Evolutionary conservation across 2,329 filamentous ascomycete genomes (phyloP).

Genomic region (Calonectria pteridis): DNA sequence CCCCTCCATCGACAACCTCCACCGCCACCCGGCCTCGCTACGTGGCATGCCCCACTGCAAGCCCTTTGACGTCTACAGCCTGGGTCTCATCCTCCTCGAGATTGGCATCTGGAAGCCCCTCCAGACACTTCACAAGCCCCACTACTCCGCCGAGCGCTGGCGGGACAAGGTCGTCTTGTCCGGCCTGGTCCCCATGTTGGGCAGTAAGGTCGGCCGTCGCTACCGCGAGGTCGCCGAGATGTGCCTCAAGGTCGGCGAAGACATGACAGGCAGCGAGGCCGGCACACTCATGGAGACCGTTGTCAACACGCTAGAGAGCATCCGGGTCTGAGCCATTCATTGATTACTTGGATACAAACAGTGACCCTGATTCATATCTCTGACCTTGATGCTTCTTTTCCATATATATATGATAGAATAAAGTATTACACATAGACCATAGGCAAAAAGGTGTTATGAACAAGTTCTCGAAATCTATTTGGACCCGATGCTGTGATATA

Average conservation of each 20-base stretch:
- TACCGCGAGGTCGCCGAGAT: conserved; percentile 58
- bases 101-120: conserved; percentile 62
- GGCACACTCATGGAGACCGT: conserved; percentile 57
- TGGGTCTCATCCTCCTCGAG: conserved; percentile 64
- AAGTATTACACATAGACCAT: background rate
- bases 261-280: conserved; percentile 53
- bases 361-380: background rate
- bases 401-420: background rate
- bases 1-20: conserved; percentile 57
- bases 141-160: conserved; percentile 57
- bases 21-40: conserved; percentile 60
- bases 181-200: conserved; percentile 55
- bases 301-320: conserved; percentile 55
- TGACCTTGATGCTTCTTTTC: background rate
- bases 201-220: conserved; percentile 55
- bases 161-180: conserved; percentile 57
- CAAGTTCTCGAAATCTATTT: conserved; percentile 36
- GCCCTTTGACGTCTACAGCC: conserved; percentile 64
- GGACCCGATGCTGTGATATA: conserved; percentile 35
- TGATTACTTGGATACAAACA: background rate
- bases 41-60: conserved; percentile 60
- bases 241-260: conserved; percentile 54
- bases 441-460: background rate
- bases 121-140: conserved; percentile 55
- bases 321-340: conserved; percentile 44